phyloP scores from a whole-genome alignment of 1,284 basidiomycete genomes.

The Spongispora temasekensis region DNA sequence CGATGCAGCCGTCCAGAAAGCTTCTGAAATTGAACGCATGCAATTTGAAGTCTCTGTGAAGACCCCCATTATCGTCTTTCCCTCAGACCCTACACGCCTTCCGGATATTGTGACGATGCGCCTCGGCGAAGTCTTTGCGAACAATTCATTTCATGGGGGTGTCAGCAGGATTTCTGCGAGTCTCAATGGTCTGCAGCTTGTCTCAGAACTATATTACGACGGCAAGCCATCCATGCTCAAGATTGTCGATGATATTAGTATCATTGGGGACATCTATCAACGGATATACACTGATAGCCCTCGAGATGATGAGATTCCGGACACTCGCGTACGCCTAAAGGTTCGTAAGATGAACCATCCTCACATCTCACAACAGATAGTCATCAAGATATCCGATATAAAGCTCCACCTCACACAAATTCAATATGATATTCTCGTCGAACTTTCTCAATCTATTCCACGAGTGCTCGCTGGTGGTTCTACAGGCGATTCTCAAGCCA shows the following conservation, averaged over 20 bases:
- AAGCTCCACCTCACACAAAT: conserved; percentile 86
- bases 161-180: conserved; percentile 74
- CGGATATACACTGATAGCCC: conserved; percentile 51
- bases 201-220: conserved; percentile 64
- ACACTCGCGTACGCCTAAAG: conserved; percentile 60
- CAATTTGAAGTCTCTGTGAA: conserved; percentile 90
- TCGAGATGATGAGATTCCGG: conserved; percentile 55
- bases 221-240: conserved; percentile 62
- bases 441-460: conserved; percentile 75
- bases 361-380: conserved; percentile 49
- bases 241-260: conserved; percentile 91
- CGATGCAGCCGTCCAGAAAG: conserved; percentile 88
- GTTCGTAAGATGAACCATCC: not conserved
- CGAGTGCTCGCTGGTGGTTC: conserved; percentile 57
- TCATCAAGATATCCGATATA: conserved; percentile 86
- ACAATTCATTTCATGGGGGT: conserved; percentile 72
- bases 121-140: conserved; percentile 88
- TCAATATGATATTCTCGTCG: conserved; percentile 85
- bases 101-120: conserved; percentile 78
- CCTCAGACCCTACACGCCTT: conserved; percentile 66
- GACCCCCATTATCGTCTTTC: conserved; percentile 92
- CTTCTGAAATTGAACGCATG: conserved; percentile 89
- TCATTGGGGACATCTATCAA: conserved; percentile 75
- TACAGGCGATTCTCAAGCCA: conserved; percentile 35
- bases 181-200: conserved; percentile 84